phyloP scores from a whole-genome alignment of 2,329 filamentous ascomycete species.

The Colletotrichum shisoi region DNA sequence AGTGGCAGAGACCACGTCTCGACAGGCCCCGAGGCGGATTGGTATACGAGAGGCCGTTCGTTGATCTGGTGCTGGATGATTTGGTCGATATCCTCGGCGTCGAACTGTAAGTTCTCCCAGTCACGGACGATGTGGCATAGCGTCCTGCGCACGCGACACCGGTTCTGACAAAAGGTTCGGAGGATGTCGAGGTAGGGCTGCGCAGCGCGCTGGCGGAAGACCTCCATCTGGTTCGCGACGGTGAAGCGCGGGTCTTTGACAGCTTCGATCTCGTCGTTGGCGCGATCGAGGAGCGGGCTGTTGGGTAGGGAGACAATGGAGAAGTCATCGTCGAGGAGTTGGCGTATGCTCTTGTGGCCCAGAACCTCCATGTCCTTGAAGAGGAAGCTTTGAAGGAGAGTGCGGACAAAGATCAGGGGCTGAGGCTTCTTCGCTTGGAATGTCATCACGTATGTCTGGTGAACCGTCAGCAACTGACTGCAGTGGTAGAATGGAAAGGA shows the following conservation, averaged over 20 bases:
- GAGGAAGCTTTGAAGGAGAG: slow-evolving; percentile 77
- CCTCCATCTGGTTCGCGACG: slow-evolving; percentile 77
- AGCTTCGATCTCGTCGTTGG: slow-evolving; percentile 78
- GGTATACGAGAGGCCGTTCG: slow-evolving; percentile 66
- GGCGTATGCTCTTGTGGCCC: slow-evolving; percentile 71
- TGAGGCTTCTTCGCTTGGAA: slow-evolving; percentile 83
- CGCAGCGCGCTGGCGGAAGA: slow-evolving; percentile 66
- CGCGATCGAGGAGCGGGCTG: slow-evolving; percentile 73
- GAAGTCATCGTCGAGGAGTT: slow-evolving; percentile 84
- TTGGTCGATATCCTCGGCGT: slow-evolving; percentile 79
- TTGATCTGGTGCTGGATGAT: slow-evolving; percentile 68
- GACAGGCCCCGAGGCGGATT: slow-evolving; percentile 51
- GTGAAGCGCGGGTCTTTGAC: slow-evolving; percentile 76
- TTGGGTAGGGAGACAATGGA: slow-evolving; percentile 76
- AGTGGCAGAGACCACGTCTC: slow-evolving; percentile 75
- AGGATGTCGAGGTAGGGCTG: slow-evolving; percentile 84
- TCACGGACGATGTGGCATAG: slow-evolving; percentile 83
- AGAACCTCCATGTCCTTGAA: slow-evolving; percentile 76
- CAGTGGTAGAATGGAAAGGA: background rate
- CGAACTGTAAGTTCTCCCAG: slow-evolving; percentile 83
- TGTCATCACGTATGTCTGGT: slow-evolving; percentile 74
- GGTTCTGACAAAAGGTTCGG: slow-evolving; percentile 85
- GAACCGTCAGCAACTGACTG: background rate
- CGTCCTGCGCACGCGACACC: slow-evolving; percentile 87
- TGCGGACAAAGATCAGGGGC: slow-evolving; percentile 83